Base-by-base conservation (phyloP, 768 basidiomycete species). In the Tylopilus subfusipes region DNA sequence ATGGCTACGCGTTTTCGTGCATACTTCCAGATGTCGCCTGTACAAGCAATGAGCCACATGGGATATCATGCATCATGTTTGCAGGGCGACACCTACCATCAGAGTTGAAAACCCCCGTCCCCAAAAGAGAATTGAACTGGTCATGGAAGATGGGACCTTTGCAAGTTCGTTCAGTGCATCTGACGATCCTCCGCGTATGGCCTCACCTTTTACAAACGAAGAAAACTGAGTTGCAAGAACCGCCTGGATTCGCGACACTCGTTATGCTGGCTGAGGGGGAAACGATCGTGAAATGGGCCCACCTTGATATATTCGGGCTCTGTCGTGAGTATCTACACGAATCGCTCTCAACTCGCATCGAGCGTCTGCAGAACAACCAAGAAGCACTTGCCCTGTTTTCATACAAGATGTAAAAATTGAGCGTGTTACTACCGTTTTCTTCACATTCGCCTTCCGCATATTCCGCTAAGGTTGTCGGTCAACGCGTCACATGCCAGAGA, bases 281-380 rank as follows among this genome's bases (percentile, higher is more conserved):
- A 51, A 5, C 42, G 2, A 38, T 21, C 5, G 44, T 1, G 16
- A 42, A 1, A 7, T 6, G 4, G 19, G 21, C 61, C 7, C 27
- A 70, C 77, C 67, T 78, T 75, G 62, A 74, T 54, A 22, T 77
- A 60, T 25, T 75, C 74, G 5, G 76, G 75, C 40, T 77, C 75
- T 0, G 33, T 53, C 0, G 75, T 77, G 39, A 64, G 54, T 24
- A 77, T 63, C 76, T 78, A 51, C 19, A 24, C 10, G 5, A 18
- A 16, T 29, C 19, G 5, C 5, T 39, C 19, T 39, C 31, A 33
- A 27, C n/a, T 42, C 38, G 29, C n/a, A 22, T 25, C 24, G 19
- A 5, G 21, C 1, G 16, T 24, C 25, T n/a, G n/a, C 22, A 9
- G 5, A 21, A 46, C 5, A 16, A 43, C 9, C 2, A 29, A 24